Conservation (phyloP, 352 stramenopile genomes). For the Phytopythium ostracodes region DNA sequence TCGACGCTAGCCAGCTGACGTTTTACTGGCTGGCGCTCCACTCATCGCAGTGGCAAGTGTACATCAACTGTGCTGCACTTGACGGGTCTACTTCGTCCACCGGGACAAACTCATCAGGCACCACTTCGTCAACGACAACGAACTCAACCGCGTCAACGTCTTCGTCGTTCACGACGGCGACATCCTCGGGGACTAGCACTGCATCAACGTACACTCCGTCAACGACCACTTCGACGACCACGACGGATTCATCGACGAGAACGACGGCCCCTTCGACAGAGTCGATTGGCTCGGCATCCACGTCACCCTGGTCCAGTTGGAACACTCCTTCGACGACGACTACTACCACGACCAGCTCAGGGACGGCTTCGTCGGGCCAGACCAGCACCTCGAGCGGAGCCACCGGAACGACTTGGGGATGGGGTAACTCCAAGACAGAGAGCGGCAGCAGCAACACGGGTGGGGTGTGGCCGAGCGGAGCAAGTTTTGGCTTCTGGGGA, state of each 20-base stretch:
- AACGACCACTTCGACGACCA: conserved; percentile 1
- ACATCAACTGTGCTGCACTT: conserved; percentile 39
- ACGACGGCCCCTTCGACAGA: neutral
- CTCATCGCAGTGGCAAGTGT: conserved; percentile 39
- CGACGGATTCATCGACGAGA: neutral
- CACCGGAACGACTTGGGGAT: conserved; percentile 1
- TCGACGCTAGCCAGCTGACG: conserved; percentile 21
- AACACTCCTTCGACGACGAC: conserved; percentile 5
- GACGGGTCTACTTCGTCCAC: conserved; percentile 16
- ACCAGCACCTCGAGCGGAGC: neutral
- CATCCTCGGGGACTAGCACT: conserved; percentile 8
- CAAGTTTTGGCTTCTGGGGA: neutral
- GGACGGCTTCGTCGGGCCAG: neutral
- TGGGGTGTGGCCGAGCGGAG: neutral
- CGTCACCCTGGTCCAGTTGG: conserved; percentile 9
- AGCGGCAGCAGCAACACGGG: conserved; percentile 3
- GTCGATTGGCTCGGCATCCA: conserved; percentile 4
- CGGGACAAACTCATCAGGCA: conserved; percentile 9
- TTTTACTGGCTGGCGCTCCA: conserved; percentile 47
- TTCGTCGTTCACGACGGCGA: too few relatives aligned
- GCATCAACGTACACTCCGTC: conserved; percentile 6
- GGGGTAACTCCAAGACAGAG: conserved; percentile 1
- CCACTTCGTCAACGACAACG: neutral
- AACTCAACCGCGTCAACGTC: neutral
- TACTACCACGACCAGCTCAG: neutral